Evolutionary conservation across 75 land plant species (phyloP), one percentile per base, ranked within the genome.

Genomic region (Chamaecyparis obtusa): DNA sequence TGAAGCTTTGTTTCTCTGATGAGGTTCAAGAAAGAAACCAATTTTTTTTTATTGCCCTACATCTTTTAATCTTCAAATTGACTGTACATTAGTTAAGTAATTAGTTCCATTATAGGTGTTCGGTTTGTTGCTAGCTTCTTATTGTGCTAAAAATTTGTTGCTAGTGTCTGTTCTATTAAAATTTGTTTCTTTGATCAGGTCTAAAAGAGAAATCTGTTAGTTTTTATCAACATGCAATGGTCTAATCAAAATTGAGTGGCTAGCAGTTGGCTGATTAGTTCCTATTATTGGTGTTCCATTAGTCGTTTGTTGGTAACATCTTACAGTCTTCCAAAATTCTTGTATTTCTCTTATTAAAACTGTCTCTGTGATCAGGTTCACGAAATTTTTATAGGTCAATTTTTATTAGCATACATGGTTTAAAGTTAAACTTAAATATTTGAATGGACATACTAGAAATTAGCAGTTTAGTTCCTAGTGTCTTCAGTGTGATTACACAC

Each of bases 211-310:
- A 69, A 69, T 51, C 30, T 3, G 21, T 21, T 32, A 32, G 32
- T 16, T 46, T 77, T 15, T 84, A 74, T 86, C 4, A 21, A 5
- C 71, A 67, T 67, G 9, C 71, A 51, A 67, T 21, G n/a, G 24
- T 7, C n/a, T 27, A 67, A 67, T 67, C 5, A 5, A 67, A 67
- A 7, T 19, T 2, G 30, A 67, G 8, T 67, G 71, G n/a, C 71
- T 67, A 24, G n/a, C 71, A 67, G 71, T 19, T 67, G 24, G n/a
- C 71, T 67, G 71, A 67, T 67, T 67, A 19, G 54, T 51, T 11
- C 54, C 15, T 51, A 11, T 0, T 51, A 98, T 97, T 78, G 49
- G 92, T 89, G 37, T 57, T 86, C 67, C 56, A 27, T 71, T 71
- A 67, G 37, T 21, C 81, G 49, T 79, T 43, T 19, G 84, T n/a